Evolutionary conservation across 2,329 filamentous ascomycete genomes (phyloP), one percentile per base, ranked within the genome.

Genomic region (Colletotrichum sp.): DNA sequence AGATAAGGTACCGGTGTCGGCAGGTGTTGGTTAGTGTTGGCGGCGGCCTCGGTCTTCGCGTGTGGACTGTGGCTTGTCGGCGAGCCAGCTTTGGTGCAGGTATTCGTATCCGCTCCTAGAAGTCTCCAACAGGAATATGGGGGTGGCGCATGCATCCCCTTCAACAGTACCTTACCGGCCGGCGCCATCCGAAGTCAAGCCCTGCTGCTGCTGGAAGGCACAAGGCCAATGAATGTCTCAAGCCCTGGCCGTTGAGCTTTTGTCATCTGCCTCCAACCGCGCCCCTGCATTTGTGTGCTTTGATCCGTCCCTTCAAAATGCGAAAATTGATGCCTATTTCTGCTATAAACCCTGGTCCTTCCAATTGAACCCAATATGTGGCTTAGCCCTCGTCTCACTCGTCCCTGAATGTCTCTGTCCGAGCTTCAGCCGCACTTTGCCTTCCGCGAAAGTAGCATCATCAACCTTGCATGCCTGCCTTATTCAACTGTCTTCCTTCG

Each of bases 141-240:
- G n/a, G n/a, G n/a, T 52, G 43, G 43, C 43, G 43, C 43, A 21
- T 52, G 43, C 43, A 13, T 48, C 43, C 43, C 43, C n/a, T 18
- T 18, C 16, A 7, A n/a, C 28, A 26, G 28, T 43, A 14, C 30
- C 30, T 32, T 32, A 32, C 36, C 26, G 59, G 57, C 66, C 57
- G 66, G 57, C 39, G 34, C 67, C 71, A 70, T 74, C 71, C 71
- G 71, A 74, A 64, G 57, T 71, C 16, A 52, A 14, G 34, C 43
- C 52, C 48, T 48, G 39, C 39, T 48, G 9, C 48, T 48, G 39
- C 39, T 48, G 18, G 18, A 10, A 32, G 14, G 14, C 16, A 14
- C 71, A 48, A 39, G 26, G n/a, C 39, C 10, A 32, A 26, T 21
- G 26, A 34, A 61, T 61, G 59, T 61, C 59, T 61, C 30, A 14